phyloP scores from a whole-genome alignment of 2,329 filamentous ascomycete genomes.

The Scopulariopsis brevicaulis region DNA sequence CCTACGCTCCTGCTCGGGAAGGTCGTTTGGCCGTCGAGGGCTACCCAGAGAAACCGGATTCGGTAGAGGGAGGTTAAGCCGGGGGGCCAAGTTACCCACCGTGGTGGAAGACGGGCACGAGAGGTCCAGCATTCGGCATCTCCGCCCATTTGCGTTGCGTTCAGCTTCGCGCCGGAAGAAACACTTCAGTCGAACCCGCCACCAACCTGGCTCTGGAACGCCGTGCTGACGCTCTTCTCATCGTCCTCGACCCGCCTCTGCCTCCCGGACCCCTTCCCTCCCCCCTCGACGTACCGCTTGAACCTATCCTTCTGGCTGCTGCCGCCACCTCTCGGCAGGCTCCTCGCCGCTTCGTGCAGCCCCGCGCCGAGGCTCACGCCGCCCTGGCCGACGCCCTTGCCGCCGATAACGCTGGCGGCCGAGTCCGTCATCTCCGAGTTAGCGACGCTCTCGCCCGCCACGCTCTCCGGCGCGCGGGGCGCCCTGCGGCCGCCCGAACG shows the following conservation, averaged over 20 bases:
- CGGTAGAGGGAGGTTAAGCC: neutral
- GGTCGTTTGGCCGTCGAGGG: neutral
- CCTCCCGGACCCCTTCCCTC: constrained; percentile 49
- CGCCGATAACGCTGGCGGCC: constrained; percentile 65
- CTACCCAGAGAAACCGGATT: too few species aligned
- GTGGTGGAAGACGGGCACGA: neutral
- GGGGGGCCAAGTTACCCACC: neutral
- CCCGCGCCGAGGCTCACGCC: constrained; percentile 78
- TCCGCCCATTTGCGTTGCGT: neutral
- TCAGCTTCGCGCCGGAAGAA: neutral
- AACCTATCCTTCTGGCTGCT: constrained; percentile 55
- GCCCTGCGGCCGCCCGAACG: constrained; percentile 56
- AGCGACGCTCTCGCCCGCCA: constrained; percentile 86
- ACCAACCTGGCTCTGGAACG: constrained; percentile 91
- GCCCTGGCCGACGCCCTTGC: constrained; percentile 67
- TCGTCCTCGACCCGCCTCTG: constrained; percentile 71
- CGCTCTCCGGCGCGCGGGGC: constrained; percentile 59
- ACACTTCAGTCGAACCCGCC: constrained; percentile 40
- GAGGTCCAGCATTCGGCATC: neutral
- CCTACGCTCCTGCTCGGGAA: neutral
- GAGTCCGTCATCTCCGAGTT: constrained; percentile 84
- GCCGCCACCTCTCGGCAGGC: constrained; percentile 15
- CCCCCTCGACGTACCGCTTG: constrained; percentile 87
- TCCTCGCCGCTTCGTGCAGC: constrained; percentile 66
- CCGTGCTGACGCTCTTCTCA: constrained; percentile 89